Evolutionary conservation across 148 eudicot species (phyloP).

Genomic region (Arbutus unedo): DNA sequence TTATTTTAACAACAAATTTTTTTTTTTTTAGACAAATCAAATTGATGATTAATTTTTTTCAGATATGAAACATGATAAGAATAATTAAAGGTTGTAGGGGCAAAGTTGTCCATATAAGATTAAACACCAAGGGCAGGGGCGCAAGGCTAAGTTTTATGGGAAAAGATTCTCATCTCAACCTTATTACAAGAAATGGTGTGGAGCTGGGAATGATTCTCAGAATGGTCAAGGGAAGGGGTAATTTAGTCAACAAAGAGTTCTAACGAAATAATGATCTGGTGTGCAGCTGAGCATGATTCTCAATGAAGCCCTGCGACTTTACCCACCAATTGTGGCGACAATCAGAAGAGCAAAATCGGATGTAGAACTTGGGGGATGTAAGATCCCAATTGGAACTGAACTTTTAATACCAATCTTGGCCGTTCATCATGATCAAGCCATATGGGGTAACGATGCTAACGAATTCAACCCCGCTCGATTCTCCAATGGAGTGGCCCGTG

Average conservation of each 20-base stretch:
- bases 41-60: no score
- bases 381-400: conserved; percentile 76
- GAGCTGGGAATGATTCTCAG: background rate
- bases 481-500: conserved; percentile 70
- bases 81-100: background rate
- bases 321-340: conserved; percentile 85
- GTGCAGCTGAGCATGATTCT: conserved; percentile 85
- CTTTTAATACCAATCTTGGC: conserved; percentile 81
- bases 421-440: conserved; percentile 71
- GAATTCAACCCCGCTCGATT: conserved; percentile 80
- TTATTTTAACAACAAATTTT: no score
- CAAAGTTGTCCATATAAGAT: background rate
- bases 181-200: background rate
- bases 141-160: background rate
- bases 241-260: background rate
- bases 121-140: background rate
- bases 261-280: conserved; percentile 1
- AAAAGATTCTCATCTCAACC: background rate
- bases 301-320: conserved; percentile 70
- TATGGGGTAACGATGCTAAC: conserved; percentile 75
- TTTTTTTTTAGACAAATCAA: no score
- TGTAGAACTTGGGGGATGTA: conserved; percentile 60
- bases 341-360: conserved; percentile 77
- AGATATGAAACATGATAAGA: no score
- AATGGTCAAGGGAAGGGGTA: background rate